Base-by-base conservation (phyloP, 2,329 filamentous ascomycete genomes). In the Fusarium sp. region DNA sequence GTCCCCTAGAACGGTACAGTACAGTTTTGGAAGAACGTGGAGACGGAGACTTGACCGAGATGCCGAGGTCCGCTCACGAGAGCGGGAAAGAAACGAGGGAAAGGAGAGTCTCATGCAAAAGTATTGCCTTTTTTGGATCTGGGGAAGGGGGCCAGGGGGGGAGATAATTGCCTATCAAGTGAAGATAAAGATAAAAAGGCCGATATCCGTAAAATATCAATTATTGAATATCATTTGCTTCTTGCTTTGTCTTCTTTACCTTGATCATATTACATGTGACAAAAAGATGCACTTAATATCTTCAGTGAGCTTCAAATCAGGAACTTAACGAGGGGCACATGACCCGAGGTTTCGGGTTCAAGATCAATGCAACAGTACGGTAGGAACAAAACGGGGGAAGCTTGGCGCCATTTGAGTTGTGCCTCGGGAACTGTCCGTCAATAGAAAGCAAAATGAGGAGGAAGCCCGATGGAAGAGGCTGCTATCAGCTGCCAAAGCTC, bases 51-150 rank as follows among this genome's bases (percentile, higher is more conserved):
- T 60, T 74, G 74, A 62, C 74, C 73, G 74, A 75, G 60, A 77
- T 77, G 72, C 75, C 75, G 75, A 77, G 75, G 75, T 76, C 72
- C 74, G 75, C 69, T 67, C 63, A 52, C 67, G 65, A 49, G 68
- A 66, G 58, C 65, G 69, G 65, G 51, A 61, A 54, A 32, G 46
- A 20, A 9, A 32, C 53, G 29, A 56, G 53, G 18, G 41, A 55
- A 34, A 62, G 30, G 45, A 32, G 55, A 46, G n/a, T 58, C 1
- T 64, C 34, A 16, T 64, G 58, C 44, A 64, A 58, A 58, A 58
- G 9, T 52, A 45, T 61, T 69, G 52, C 67, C 56, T 45, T 53
- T 53, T 71, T 65, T 65, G 55, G 62, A 60, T 22, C 44, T 46
- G 54, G 58, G 51, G 43, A 41, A 46, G 20, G 32, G 29, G 13